phyloP scores from a whole-genome alignment of 2,329 filamentous ascomycete genomes.

The Aspergillus sp. region DNA sequence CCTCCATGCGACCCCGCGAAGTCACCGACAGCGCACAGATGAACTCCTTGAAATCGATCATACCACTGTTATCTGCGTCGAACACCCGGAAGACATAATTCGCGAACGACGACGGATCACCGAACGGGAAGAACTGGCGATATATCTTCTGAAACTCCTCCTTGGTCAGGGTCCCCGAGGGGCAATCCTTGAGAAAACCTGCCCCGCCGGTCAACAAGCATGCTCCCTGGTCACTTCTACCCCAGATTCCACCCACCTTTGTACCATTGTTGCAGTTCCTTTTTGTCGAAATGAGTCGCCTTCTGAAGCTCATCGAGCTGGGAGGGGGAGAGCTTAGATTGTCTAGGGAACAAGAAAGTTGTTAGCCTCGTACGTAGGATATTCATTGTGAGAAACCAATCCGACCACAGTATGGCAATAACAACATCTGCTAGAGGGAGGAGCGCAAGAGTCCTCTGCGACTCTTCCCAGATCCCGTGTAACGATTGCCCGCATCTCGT shows the following conservation, averaged over 20 bases:
- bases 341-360: conserved; percentile 49
- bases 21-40: conserved; percentile 97
- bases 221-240: conserved; percentile 2
- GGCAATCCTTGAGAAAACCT: conserved; percentile 98
- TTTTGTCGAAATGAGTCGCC: conserved; percentile 98
- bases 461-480: not conserved
- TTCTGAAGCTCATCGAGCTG: conserved; percentile 93
- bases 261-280: conserved; percentile 99
- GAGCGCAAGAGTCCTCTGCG: not conserved
- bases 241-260: conserved; percentile 62
- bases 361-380: not conserved
- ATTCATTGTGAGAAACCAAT: not conserved
- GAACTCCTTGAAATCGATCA: conserved; percentile 99
- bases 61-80: conserved; percentile 92
- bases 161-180: conserved; percentile 92
- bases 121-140: conserved; percentile 98
- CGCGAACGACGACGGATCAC: conserved; percentile 92
- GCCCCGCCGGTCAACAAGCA: conserved; percentile 1
- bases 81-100: conserved; percentile 99
- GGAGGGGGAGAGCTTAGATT: conserved; percentile 96
- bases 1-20: conserved; percentile 96
- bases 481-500: not conserved
- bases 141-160: conserved; percentile 99
- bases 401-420: not conserved
- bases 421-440: not conserved